Base-by-base conservation (phyloP, 176 grass and related monocot genomes). In the Cenchrus americanus region DNA sequence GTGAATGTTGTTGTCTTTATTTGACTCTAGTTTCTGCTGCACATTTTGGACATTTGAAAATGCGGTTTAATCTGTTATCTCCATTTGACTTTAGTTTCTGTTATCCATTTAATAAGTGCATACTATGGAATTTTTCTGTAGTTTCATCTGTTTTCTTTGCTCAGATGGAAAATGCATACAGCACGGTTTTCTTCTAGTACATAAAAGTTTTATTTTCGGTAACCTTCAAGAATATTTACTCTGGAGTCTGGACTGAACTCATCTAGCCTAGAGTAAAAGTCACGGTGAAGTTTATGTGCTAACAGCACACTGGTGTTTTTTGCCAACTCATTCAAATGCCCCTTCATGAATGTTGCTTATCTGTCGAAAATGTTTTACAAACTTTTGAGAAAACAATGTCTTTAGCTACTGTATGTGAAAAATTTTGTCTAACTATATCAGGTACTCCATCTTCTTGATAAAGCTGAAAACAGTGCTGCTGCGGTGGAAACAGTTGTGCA, bases 401-500 rank as follows among this genome's bases (percentile, higher is more conserved):
- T 66, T 51, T 47, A 71, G 51, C 61, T 10, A 44, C 34, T 73
- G 44, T 77, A 61, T 43, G 37, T 80, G 8, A 67, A 49, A 11
- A 51, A 30, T 85, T 83, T 41, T 87, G 48, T 79, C 40, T 18
- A 62, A 90, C 46, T 86, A 49, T 76, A 53, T 19, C 80, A 95
- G 94, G 90, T 94, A 71, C 76, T 81, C 51, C 64, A 94, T 92
- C 90, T 94, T 94, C 64, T 97, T 71, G 88, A 91, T 34, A 94
- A 86, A 50, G 58, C 92, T 84, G 86, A 67, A 49, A 81, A 94
- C 78, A 80, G 9, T 49, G 64, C 17, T 80, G 88, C 82, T 73
- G 81, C 84, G 71, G 27, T 91, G 19, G 90, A 92, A 34, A 88
- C 87, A 83, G 84, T 96, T 86, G 67, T 86, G 58, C 87, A 85